These are phyloP conservation scores for Didymella sp. DNA, from an alignment of 2,329 filamentous ascomycete species.

Conservation along the genomic window DNA sequence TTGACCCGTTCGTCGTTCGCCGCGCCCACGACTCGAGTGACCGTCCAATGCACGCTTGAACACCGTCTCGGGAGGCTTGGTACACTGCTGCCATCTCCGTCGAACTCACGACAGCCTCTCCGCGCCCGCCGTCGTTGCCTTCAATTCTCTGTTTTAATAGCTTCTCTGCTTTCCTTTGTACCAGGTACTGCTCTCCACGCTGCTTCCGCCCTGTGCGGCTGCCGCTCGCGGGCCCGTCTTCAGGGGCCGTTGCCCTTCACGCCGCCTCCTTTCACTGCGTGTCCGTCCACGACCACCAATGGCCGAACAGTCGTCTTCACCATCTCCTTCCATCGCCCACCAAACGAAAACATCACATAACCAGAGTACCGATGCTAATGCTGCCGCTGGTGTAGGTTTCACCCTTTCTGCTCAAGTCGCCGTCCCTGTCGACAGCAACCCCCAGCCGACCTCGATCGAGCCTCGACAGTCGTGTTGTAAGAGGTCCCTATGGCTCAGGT, in stretches of 20 bases:
- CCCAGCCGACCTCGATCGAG: slow-evolving; percentile 29
- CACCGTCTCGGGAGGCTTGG: slow-evolving; percentile 49
- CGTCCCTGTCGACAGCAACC: slow-evolving; percentile 25
- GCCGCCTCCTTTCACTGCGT: slow-evolving; percentile 13
- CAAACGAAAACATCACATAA: not conserved
- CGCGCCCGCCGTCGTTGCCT: slow-evolving; percentile 43
- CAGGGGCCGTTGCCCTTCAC: slow-evolving; percentile 12
- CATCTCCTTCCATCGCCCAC: slow-evolving; percentile 16
- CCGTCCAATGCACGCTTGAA: slow-evolving; percentile 51
- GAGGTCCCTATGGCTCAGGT: slow-evolving; percentile 52
- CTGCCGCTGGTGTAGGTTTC: slow-evolving; percentile 24
- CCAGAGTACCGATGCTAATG: slow-evolving; percentile 28
- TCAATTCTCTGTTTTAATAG: slow-evolving; percentile 50
- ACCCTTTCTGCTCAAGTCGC: slow-evolving; percentile 25
- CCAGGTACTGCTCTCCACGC: slow-evolving; percentile 36
- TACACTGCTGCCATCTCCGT: slow-evolving; percentile 51
- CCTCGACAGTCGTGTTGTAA: slow-evolving; percentile 27
- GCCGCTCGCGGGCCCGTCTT: slow-evolving; percentile 24
- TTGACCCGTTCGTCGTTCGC: slow-evolving; percentile 35
- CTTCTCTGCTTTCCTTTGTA: slow-evolving; percentile 35
- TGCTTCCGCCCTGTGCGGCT: slow-evolving; percentile 6
- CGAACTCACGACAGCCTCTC: slow-evolving; percentile 49
- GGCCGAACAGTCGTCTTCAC: slow-evolving; percentile 15
- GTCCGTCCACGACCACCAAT: slow-evolving; percentile 6
- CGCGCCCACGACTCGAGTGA: slow-evolving; percentile 32